Conservation (phyloP, 1,139 yeast genomes). For the Yamadazyma diddensiae region DNA sequence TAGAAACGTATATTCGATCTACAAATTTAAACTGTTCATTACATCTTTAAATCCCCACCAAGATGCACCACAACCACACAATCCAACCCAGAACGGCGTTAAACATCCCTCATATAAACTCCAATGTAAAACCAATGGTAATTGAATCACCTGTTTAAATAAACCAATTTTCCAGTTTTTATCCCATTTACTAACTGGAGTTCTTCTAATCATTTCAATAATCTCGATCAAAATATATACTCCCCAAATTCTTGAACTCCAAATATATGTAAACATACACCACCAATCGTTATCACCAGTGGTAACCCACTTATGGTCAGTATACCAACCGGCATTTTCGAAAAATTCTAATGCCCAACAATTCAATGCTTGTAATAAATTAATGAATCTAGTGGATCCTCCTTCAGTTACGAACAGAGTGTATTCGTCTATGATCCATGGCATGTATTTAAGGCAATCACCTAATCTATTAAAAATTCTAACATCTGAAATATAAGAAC, state of each 20-base stretch:
- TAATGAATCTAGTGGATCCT: constrained; percentile 35
- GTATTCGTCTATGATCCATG: constrained; percentile 46
- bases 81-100: constrained; percentile 50
- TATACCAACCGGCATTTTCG: constrained; percentile 58
- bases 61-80: constrained; percentile 47
- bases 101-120: constrained; percentile 53
- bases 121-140: constrained; percentile 61
- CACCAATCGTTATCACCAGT: constrained; percentile 42
- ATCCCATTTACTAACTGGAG: constrained; percentile 38
- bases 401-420: constrained; percentile 23
- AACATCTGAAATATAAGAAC: constrained; percentile 49
- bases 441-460: constrained; percentile 49
- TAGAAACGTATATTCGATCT: constrained; percentile 1
- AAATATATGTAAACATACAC: constrained; percentile 44
- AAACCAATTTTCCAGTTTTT: constrained; percentile 34
- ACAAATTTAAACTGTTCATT: constrained; percentile 34
- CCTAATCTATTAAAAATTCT: constrained; percentile 55
- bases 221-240: constrained; percentile 48
- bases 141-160: constrained; percentile 42
- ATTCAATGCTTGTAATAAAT: constrained; percentile 40
- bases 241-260: constrained; percentile 61
- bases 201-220: constrained; percentile 40
- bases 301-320: constrained; percentile 54
- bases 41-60: constrained; percentile 44
- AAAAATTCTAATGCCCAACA: constrained; percentile 47